These are phyloP conservation scores for Fusarium compactum DNA, from an alignment of 2,329 filamentous ascomycete genomes.

Conservation along the genomic window DNA sequence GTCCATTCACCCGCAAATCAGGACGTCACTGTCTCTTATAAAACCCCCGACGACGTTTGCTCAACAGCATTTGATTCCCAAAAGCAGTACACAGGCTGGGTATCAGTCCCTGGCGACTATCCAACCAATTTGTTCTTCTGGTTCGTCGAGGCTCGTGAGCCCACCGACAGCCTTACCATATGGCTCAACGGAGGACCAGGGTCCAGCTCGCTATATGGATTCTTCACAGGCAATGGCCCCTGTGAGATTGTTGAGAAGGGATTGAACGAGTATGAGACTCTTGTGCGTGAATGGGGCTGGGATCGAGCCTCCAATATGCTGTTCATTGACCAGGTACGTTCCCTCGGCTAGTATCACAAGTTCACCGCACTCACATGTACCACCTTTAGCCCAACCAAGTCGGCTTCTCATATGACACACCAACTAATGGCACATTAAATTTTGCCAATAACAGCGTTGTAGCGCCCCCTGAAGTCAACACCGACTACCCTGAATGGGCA, in stretches of 20 bases:
- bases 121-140: constrained; percentile 66
- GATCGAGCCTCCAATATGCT: constrained; percentile 67
- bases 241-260: constrained; percentile 63
- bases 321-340: constrained; percentile 66
- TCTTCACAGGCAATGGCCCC: constrained; percentile 71
- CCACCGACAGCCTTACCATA: constrained; percentile 62
- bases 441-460: constrained; percentile 56
- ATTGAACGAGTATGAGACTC: constrained; percentile 64
- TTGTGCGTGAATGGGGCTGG: constrained; percentile 73
- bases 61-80: constrained; percentile 73
- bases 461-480: constrained; percentile 41
- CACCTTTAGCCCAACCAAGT: constrained; percentile 74
- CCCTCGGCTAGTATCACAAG: not conserved
- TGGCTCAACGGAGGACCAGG: constrained; percentile 78
- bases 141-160: constrained; percentile 61
- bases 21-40: constrained; percentile 76
- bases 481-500: constrained; percentile 47
- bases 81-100: constrained; percentile 78
- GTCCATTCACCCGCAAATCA: constrained; percentile 72
- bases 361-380: constrained; percentile 14
- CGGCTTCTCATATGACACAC: constrained; percentile 74
- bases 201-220: constrained; percentile 71
- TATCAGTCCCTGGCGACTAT: constrained; percentile 68
- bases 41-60: constrained; percentile 70
- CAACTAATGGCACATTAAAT: constrained; percentile 70